These are phyloP conservation scores for Hirschfeldia incana DNA, from an alignment of 345 rosid genomes.

Conservation along the genomic window DNA sequence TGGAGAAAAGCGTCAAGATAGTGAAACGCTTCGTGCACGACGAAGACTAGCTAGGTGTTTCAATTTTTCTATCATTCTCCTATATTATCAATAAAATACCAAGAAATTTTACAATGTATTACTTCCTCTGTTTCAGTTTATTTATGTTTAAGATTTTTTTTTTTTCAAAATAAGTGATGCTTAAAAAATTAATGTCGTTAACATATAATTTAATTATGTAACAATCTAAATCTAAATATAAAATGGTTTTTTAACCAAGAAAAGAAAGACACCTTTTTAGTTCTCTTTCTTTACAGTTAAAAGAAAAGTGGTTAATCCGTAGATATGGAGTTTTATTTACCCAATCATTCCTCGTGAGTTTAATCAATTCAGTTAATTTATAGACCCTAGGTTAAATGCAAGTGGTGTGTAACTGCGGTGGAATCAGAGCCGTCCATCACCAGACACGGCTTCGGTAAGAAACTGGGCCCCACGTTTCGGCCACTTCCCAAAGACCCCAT, in stretches of 20 bases:
- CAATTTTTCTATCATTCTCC: background rate
- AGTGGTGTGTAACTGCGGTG: conserved; percentile 24
- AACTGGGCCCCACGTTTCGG: conserved; percentile 39
- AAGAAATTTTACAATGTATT: background rate
- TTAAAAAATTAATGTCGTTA: no score
- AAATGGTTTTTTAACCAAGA: no score
- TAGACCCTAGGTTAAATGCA: conserved; percentile 28
- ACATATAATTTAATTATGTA: no score
- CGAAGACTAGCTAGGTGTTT: background rate
- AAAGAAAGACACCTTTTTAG: background rate
- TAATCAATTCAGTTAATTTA: conserved; percentile 4
- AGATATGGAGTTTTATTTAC: background rate
- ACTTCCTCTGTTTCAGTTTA: background rate
- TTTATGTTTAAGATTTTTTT: background rate
- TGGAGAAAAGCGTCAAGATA: conserved; percentile 67
- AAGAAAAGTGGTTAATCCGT: background rate
- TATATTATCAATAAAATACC: background rate
- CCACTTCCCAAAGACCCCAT: conserved; percentile 42
- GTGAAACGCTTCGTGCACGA: conserved; percentile 61
- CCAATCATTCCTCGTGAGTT: background rate
- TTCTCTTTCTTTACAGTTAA: background rate
- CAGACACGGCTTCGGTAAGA: conserved; percentile 22
- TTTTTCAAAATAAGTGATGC: background rate
- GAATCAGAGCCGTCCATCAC: conserved; percentile 35
- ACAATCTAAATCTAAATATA: no score